A percentile compares a stretch with the other conserved stretches of the same genome.
Evolutionary conservation across 352 stramenopile genomes (phyloP).

Genomic region (Discostella stelligera): DNA sequence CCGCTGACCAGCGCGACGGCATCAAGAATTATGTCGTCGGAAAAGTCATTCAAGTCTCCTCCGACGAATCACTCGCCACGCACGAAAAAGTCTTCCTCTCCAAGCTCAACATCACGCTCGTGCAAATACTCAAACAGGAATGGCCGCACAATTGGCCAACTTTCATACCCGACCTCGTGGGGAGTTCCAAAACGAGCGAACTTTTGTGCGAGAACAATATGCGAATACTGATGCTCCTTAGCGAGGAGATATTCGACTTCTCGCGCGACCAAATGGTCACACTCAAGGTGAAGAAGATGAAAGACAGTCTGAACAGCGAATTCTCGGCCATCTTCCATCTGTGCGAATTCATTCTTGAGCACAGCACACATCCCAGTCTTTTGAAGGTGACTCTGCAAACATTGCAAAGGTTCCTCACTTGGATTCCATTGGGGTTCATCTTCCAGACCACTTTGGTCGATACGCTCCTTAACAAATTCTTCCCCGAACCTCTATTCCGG

Average conservation of each 20-base stretch:
- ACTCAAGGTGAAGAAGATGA: constrained; percentile 96
- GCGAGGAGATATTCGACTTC: constrained; percentile 99
- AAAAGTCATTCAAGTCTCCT: constrained; percentile 94
- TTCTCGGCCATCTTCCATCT: constrained; percentile 98
- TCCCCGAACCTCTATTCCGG: constrained; percentile 91
- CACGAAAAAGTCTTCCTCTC: constrained; percentile 91
- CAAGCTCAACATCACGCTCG: constrained; percentile 94
- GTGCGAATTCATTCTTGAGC: constrained; percentile 96
- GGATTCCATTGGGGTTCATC: constrained; percentile 98
- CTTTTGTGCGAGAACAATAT: constrained; percentile 99
- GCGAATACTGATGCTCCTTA: constrained; percentile 98
- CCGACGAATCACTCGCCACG: constrained; percentile 87
- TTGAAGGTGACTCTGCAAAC: constrained; percentile 96
- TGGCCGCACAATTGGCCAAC: constrained; percentile 99
- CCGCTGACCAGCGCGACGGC: constrained; percentile 94
- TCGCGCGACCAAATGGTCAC: constrained; percentile 97
- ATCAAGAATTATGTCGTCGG: constrained; percentile 98
- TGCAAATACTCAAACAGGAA: constrained; percentile 99
- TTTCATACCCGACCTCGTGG: constrained; percentile 92
- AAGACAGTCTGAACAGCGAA: constrained; percentile 96
- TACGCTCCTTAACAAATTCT: constrained; percentile 95
- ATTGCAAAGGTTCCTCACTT: constrained; percentile 96
- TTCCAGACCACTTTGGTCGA: constrained; percentile 96
- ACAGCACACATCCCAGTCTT: constrained; percentile 87
- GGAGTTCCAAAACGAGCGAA: constrained; percentile 88